Evolutionary conservation across 331 rosid genomes (phyloP).

Genomic region (Rosa hybrid): DNA sequence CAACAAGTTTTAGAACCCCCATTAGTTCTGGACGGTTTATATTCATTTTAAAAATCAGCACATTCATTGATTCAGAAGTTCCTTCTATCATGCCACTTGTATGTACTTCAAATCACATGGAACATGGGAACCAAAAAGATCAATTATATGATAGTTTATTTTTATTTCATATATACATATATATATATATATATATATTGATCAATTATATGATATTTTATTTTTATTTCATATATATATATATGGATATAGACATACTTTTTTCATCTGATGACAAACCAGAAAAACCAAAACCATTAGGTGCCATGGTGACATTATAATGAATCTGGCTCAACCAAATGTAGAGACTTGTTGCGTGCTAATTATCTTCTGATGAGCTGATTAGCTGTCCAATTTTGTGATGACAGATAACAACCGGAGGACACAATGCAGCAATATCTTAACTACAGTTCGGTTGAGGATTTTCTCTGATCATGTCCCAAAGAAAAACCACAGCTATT

Average conservation of each 20-base stretch:
- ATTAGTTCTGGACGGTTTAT: background rate
- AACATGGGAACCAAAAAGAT: background rate
- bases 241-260: background rate
- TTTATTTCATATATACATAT: background rate
- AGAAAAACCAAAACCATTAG: background rate
- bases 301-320: background rate
- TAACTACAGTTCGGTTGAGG: conserved; percentile 14
- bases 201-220: background rate
- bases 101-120: background rate
- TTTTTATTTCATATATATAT: background rate
- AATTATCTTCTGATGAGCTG: conserved; percentile 17
- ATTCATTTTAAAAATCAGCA: background rate
- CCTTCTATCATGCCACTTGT: background rate
- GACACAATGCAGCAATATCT: conserved; percentile 41
- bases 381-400: conserved; percentile 23
- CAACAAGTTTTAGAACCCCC: background rate
- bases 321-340: background rate
- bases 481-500: conserved; percentile 37
- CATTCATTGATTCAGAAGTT: background rate
- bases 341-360: background rate
- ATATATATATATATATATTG: background rate
- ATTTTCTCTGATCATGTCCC: conserved; percentile 34
- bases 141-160: background rate
- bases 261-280: background rate
- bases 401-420: conserved; percentile 48